These are phyloP conservation scores for Exophiala aquamarina DNA, from an alignment of 2,329 filamentous ascomycete genomes.

Conservation along the genomic window DNA sequence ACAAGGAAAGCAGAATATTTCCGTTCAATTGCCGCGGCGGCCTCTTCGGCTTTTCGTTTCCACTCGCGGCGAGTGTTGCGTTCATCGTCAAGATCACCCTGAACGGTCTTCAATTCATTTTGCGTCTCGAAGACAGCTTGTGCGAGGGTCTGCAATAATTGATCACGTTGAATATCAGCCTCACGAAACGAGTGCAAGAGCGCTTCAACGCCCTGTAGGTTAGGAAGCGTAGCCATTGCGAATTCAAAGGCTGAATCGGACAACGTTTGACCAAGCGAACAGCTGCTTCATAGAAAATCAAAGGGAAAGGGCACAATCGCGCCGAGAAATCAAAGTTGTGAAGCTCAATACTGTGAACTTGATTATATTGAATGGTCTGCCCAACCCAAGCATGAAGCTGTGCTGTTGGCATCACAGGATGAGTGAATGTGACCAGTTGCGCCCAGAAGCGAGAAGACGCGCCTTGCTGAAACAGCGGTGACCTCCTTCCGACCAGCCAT, in stretches of 20 bases:
- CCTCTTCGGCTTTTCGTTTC: constrained; percentile 20
- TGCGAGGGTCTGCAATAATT: constrained; percentile 5
- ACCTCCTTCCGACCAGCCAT: no score
- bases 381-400: no score
- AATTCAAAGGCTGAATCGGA: no score
- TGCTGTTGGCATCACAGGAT: no score
- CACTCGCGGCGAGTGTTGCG: constrained; percentile 15
- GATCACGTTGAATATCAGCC: constrained; percentile 11
- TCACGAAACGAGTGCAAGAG: constrained; percentile 11
- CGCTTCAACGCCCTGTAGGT: constrained; percentile 7
- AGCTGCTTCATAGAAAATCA: not conserved
- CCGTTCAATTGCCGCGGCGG: constrained; percentile 31
- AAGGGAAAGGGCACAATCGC: no score
- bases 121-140: constrained; percentile 10
- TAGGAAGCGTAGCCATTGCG: constrained; percentile 9
- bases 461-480: no score
- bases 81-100: constrained; percentile 36
- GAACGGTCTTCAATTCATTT: constrained; percentile 10
- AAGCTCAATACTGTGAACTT: no score
- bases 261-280: no score
- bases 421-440: no score
- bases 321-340: no score
- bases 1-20: constrained; percentile 62
- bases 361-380: no score
- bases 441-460: no score